Conservation (phyloP, 1,139 yeast species). For the Trichomonascaceae sp. region DNA sequence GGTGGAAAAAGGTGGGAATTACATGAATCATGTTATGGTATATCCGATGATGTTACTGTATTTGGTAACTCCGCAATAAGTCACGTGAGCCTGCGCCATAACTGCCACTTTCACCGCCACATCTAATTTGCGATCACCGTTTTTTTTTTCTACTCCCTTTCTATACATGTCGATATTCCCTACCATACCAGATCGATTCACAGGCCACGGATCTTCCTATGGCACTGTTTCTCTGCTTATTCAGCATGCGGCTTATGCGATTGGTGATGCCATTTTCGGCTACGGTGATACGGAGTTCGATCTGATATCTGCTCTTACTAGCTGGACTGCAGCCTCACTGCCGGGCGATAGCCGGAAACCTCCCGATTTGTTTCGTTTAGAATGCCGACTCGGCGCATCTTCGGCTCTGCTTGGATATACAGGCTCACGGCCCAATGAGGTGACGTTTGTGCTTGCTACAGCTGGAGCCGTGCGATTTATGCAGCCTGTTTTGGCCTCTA, state of each 20-base stretch:
- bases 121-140: not conserved
- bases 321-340: slow-evolving; percentile 50
- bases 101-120: slow-evolving; percentile 9
- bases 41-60: not conserved
- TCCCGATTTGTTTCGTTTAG: slow-evolving; percentile 56
- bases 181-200: not conserved
- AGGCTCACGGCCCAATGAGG: slow-evolving; percentile 27
- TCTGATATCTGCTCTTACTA: slow-evolving; percentile 52
- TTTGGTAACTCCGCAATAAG: not conserved
- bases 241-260: slow-evolving; percentile 58
- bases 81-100: slow-evolving; percentile 8
- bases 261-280: slow-evolving; percentile 61
- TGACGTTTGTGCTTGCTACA: slow-evolving; percentile 49
- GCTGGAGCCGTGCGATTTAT: slow-evolving; percentile 62
- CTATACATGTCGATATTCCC: not conserved
- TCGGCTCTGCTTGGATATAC: slow-evolving; percentile 71
- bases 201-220: slow-evolving; percentile 22
- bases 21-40: not conserved
- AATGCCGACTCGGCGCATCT: slow-evolving; percentile 83
- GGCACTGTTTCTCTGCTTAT: slow-evolving; percentile 57
- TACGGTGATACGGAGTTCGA: slow-evolving; percentile 60
- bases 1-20: not conserved
- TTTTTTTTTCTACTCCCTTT: not conserved
- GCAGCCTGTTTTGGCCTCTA: slow-evolving; percentile 48
- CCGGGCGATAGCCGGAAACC: slow-evolving; percentile 50